Conservation (phyloP, 768 basidiomycete genomes). For the Mrakia gelida region DNA sequence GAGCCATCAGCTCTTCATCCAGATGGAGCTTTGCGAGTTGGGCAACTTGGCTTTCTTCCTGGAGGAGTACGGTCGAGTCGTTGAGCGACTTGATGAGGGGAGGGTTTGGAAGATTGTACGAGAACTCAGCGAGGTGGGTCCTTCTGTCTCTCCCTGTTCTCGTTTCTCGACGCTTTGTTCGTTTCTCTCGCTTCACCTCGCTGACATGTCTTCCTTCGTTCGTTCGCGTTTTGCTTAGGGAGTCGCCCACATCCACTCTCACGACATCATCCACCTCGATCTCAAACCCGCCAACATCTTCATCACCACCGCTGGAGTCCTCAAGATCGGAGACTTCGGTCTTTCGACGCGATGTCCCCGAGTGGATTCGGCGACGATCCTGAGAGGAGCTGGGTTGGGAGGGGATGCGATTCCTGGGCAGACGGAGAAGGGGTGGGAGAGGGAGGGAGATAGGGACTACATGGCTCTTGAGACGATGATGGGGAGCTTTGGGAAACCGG, state of each 20-base stretch:
- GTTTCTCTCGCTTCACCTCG: conserved; percentile 13
- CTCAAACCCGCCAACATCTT: conserved; percentile 97
- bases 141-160: not conserved
- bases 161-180: not conserved
- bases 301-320: conserved; percentile 74
- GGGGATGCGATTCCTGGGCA: conserved; percentile 21
- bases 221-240: conserved; percentile 52
- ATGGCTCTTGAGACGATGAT: conserved; percentile 92
- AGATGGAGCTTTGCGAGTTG: conserved; percentile 87
- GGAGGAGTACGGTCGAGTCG: conserved; percentile 75
- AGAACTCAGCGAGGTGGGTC: conserved; percentile 67
- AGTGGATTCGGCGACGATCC: conserved; percentile 43
- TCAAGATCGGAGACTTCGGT: conserved; percentile 98
- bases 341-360: conserved; percentile 95
- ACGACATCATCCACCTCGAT: conserved; percentile 88
- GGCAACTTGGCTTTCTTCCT: conserved; percentile 89
- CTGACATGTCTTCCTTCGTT: not conserved
- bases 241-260: conserved; percentile 79
- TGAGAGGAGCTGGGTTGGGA: conserved; percentile 32
- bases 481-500: conserved; percentile 84
- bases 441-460: conserved; percentile 96
- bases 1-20: conserved; percentile 66
- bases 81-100: conserved; percentile 77
- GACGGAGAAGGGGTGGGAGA: conserved; percentile 61
- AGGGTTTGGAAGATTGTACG: conserved; percentile 93